These are phyloP conservation scores for Aspergillus pseudoviridinutans DNA, from an alignment of 2,329 filamentous ascomycete genomes.

Conservation along the genomic window DNA sequence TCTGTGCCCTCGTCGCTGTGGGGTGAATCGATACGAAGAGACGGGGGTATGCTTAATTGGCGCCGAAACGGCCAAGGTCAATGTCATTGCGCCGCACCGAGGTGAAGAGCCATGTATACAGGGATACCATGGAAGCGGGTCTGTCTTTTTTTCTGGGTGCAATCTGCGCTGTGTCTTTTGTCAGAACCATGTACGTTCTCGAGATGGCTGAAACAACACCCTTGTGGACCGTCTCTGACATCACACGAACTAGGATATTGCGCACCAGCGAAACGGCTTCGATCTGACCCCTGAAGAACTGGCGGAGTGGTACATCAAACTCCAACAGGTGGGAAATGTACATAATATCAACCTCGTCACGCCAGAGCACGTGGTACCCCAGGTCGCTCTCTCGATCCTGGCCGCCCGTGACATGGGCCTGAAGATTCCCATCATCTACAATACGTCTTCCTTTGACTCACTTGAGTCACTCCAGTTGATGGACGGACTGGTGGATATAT, in stretches of 20 bases:
- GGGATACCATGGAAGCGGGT: slow-evolving; percentile 73
- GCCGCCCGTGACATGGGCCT: slow-evolving; percentile 68
- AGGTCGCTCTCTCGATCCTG: slow-evolving; percentile 73
- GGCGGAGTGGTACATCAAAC: slow-evolving; percentile 76
- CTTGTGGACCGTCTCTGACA: neutral
- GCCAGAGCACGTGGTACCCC: slow-evolving; percentile 80
- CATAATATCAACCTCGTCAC: slow-evolving; percentile 89
- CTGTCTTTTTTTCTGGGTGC: slow-evolving; percentile 77
- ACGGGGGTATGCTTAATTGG: slow-evolving; percentile 77
- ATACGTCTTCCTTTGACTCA: slow-evolving; percentile 78
- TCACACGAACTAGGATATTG: slow-evolving; percentile 55
- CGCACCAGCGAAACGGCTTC: slow-evolving; percentile 76
- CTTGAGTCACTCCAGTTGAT: slow-evolving; percentile 67
- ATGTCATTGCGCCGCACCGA: slow-evolving; percentile 81
- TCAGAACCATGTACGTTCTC: slow-evolving; percentile 60
- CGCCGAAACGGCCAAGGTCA: slow-evolving; percentile 68
- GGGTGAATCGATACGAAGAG: slow-evolving; percentile 75
- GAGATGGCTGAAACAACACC: neutral
- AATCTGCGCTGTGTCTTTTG: slow-evolving; percentile 71
- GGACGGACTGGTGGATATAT: slow-evolving; percentile 78
- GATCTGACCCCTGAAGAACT: slow-evolving; percentile 75
- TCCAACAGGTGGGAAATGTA: slow-evolving; percentile 74
- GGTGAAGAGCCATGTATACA: slow-evolving; percentile 82
- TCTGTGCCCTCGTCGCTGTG: slow-evolving; percentile 71
- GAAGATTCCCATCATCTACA: slow-evolving; percentile 73